These are phyloP conservation scores for Zygosaccharomyces siamensis DNA, from an alignment of 805 yeast genomes.

Conservation along the genomic window DNA sequence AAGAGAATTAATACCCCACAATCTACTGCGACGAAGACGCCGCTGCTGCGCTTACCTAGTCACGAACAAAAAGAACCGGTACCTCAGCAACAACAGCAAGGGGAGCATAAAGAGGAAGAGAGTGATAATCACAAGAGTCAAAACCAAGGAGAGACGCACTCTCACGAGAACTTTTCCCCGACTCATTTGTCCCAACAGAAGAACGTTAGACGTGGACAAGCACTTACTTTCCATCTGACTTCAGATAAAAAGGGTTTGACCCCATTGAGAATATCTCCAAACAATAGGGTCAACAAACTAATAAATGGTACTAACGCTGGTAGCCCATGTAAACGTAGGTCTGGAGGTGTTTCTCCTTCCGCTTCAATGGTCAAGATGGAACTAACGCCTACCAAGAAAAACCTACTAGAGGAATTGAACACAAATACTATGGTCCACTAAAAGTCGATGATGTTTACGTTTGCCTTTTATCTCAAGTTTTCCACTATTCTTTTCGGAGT, in stretches of 20 bases:
- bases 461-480: neutral
- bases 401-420: slow-evolving; percentile 22
- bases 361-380: slow-evolving; percentile 13
- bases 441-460: neutral
- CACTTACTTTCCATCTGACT: slow-evolving; percentile 32
- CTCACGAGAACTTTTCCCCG: slow-evolving; percentile 16
- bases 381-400: slow-evolving; percentile 14
- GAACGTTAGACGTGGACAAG: slow-evolving; percentile 27
- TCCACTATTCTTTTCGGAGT: neutral
- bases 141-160: neutral
- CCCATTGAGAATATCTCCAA: slow-evolving; percentile 31
- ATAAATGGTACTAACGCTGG: slow-evolving; percentile 23
- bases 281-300: slow-evolving; percentile 32
- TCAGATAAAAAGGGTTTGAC: slow-evolving; percentile 30
- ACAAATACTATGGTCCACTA: slow-evolving; percentile 18
- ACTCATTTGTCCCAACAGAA: slow-evolving; percentile 14
- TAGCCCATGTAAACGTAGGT: slow-evolving; percentile 9
- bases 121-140: neutral
- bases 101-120: neutral
- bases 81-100: neutral
- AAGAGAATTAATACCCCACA: slow-evolving; percentile 4
- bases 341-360: slow-evolving; percentile 9
- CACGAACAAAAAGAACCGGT: neutral
- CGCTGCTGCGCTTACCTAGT: neutral
- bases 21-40: slow-evolving; percentile 1